phyloP scores from a whole-genome alignment of 2,329 filamentous ascomycete species.

The Cadophora malorum region DNA sequence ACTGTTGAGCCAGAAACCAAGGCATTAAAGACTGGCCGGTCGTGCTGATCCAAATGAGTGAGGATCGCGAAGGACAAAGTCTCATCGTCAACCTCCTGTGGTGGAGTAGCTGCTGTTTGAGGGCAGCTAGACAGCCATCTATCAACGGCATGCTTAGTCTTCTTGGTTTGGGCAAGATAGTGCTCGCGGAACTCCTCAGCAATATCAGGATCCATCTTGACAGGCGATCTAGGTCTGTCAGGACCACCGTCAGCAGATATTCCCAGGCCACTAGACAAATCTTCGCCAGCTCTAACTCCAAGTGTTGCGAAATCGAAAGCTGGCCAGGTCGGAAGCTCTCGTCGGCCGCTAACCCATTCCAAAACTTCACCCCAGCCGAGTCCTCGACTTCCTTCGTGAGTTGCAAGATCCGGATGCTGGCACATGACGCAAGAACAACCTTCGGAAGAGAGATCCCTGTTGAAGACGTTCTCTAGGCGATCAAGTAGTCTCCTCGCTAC shows the following conservation, averaged over 20 bases:
- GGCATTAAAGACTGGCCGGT: constrained; percentile 83
- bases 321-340: constrained; percentile 87
- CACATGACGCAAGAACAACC: constrained; percentile 90
- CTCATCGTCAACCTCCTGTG: constrained; percentile 91
- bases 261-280: constrained; percentile 57
- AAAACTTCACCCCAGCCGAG: constrained; percentile 96
- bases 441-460: constrained; percentile 85
- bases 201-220: constrained; percentile 89
- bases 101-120: constrained; percentile 72
- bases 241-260: constrained; percentile 64
- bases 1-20: constrained; percentile 67
- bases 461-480: constrained; percentile 91
- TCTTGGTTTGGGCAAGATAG: constrained; percentile 89
- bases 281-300: constrained; percentile 64
- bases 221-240: constrained; percentile 63
- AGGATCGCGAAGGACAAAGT: constrained; percentile 93
- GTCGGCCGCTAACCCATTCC: constrained; percentile 87
- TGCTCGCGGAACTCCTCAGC: constrained; percentile 93
- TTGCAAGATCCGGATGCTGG: constrained; percentile 56
- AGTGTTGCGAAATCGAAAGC: constrained; percentile 78
- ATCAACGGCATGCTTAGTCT: constrained; percentile 90
- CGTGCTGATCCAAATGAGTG: constrained; percentile 78
- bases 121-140: constrained; percentile 86
- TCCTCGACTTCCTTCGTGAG: constrained; percentile 62
- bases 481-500: constrained; percentile 91